A percentile compares a stretch with the other conserved stretches of the same genome.
Conservation (phyloP, 495 filamentous ascomycete species). For the Chaetomium fimeti region DNA sequence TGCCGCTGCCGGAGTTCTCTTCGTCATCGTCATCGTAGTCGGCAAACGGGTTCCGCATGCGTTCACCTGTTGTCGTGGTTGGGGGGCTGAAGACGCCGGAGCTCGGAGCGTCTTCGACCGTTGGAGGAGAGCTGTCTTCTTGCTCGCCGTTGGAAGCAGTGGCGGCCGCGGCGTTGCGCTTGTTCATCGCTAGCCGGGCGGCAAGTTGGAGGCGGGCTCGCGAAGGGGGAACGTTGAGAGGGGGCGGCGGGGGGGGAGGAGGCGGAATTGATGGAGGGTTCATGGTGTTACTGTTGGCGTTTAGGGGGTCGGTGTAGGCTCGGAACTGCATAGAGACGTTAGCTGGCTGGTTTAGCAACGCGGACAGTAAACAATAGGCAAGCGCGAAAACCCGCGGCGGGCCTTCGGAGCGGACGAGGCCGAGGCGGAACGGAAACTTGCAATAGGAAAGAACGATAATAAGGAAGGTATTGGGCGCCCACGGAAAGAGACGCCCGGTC, state of each 20-base stretch:
- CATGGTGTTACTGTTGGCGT: constrained; percentile 41
- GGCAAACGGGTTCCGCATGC: constrained; percentile 48
- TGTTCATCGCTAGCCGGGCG: constrained; percentile 75
- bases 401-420: background rate
- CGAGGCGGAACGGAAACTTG: no score
- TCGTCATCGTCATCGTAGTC: constrained; percentile 50
- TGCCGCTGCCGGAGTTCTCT: constrained; percentile 36
- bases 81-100: constrained; percentile 29
- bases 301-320: constrained; percentile 50
- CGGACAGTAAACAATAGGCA: background rate
- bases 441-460: background rate
- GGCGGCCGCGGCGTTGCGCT: constrained; percentile 55
- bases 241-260: constrained; percentile 59
- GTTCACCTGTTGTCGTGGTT: constrained; percentile 26
- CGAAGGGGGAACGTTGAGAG: constrained; percentile 76
- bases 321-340: constrained; percentile 45
- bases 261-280: constrained; percentile 52
- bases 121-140: constrained; percentile 24
- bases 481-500: background rate
- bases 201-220: constrained; percentile 84
- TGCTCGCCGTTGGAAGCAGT: constrained; percentile 37
- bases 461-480: background rate
- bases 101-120: constrained; percentile 30
- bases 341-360: background rate
- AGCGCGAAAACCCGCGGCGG: background rate